These are phyloP conservation scores for Didymellaceae sp. DNA, from an alignment of 2,329 filamentous ascomycete genomes.

Conservation along the genomic window DNA sequence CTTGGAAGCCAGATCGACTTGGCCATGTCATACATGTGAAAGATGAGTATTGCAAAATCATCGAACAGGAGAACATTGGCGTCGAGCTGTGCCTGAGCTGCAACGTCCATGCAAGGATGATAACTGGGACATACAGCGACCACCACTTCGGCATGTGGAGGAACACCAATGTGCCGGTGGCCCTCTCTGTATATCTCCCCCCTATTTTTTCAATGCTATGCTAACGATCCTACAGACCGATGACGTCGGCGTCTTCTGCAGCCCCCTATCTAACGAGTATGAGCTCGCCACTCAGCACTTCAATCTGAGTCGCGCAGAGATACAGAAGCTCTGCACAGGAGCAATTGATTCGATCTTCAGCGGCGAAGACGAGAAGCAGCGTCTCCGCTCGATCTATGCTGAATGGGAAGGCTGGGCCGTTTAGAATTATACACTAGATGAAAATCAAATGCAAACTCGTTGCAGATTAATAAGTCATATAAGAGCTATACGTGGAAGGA, in stretches of 20 bases:
- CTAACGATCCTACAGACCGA: conserved; percentile 66
- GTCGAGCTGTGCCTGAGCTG: conserved; percentile 81
- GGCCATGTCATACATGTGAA: conserved; percentile 82
- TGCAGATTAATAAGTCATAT: no score
- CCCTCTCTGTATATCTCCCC: conserved; percentile 68
- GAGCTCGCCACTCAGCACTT: conserved; percentile 75
- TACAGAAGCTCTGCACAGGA: conserved; percentile 65
- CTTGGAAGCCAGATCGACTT: conserved; percentile 70
- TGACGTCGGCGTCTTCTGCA: conserved; percentile 82
- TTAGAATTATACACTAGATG: background rate
- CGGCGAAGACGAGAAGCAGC: conserved; percentile 65
- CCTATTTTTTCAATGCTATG: background rate
- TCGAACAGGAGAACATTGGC: conserved; percentile 62
- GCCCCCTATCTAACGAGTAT: conserved; percentile 78
- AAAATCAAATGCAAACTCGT: background rate
- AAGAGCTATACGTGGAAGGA: no score
- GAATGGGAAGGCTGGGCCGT: conserved; percentile 30
- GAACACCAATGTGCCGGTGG: conserved; percentile 61
- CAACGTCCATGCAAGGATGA: conserved; percentile 79
- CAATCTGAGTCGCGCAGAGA: conserved; percentile 55
- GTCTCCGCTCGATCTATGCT: conserved; percentile 49
- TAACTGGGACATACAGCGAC: conserved; percentile 66
- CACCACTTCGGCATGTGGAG: conserved; percentile 83
- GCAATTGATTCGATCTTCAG: conserved; percentile 72
- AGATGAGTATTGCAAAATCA: conserved; percentile 64